Evolutionary conservation across 1,139 yeast genomes (phyloP).

Genomic region (Protomyces arabidopsidicola): DNA sequence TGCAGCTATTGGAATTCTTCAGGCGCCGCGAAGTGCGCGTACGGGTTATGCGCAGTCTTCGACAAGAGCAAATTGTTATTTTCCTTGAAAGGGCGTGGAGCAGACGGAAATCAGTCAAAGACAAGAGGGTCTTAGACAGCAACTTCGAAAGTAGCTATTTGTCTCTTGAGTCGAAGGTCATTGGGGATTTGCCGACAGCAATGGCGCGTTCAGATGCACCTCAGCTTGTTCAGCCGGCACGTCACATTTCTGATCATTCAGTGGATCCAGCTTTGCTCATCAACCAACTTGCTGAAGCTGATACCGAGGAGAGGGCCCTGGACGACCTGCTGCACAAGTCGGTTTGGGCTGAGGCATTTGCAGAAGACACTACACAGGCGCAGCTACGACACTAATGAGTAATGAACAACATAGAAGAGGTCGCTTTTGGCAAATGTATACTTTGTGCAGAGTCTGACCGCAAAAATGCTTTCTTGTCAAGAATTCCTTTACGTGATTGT

Average conservation of each 20-base stretch:
- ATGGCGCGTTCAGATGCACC: no score
- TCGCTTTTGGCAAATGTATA: neutral
- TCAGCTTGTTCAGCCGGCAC: no score
- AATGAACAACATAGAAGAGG: neutral
- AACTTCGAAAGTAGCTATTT: no score
- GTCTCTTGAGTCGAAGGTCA: no score
- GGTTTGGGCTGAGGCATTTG: neutral
- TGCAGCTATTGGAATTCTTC: slow-evolving; percentile 14
- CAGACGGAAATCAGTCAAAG: no score
- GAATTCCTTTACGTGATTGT: neutral
- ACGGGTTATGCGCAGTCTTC: neutral
- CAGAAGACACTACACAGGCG: neutral
- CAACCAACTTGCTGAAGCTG: no score
- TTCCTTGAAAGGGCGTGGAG: neutral
- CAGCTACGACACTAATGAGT: neutral
- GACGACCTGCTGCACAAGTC: neutral
- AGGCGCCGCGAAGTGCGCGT: slow-evolving; percentile 9
- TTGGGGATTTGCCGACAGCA: no score
- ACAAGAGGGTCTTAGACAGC: no score
- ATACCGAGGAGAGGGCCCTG: neutral
- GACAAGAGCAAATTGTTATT: slow-evolving; percentile 3
- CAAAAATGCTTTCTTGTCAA: neutral
- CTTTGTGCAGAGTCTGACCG: no score
- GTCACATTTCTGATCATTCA: no score
- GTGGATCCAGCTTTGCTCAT: no score